Evolutionary conservation across 2,329 filamentous ascomycete genomes (phyloP), one percentile per base, ranked within the genome.

Genomic region (Aureobasidium leucospermi): DNA sequence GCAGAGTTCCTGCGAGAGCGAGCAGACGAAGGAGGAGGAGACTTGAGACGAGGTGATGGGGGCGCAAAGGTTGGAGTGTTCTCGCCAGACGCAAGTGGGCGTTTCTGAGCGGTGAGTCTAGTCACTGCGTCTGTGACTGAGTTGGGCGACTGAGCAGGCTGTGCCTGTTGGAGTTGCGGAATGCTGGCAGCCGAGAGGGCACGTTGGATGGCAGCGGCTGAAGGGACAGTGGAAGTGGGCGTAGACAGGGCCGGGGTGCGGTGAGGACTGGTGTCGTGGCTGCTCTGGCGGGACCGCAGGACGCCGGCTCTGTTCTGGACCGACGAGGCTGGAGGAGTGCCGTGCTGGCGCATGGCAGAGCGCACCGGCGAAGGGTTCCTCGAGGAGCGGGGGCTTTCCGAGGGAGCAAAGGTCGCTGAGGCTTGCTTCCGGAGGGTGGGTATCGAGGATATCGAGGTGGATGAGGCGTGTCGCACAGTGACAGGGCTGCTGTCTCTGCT

Each of bases 21-120:
- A 3, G 73, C 71, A 57, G 69, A 67, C 39, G 76, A 70, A 11
- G 88, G 88, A 19, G 89, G 88, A 58, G 89, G 89, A 7, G 89
- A 91, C 70, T 86, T 88, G 64, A 94, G 72, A 63, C 89, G 82
- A 47, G 89, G 89, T 48, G 89, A 92, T 62, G 87, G 75, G 29
- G 89, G 88, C 88, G 89, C 32, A 28, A 58, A 93, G 73, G 86
- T 82, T 63, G 84, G 84, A 57, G 80, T 80, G 60, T 67, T 76
- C 58, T 77, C 75, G 49, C 74, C 74, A 59, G 70, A 70, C 19
- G 87, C 80, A 55, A 77, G 70, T 52, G 72, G 69, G 63, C 76
- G 75, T 71, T 91, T 90, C 67, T 86, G 81, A 13, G 87, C 80
- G 46, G 85, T 79, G 58, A 83, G 77, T 73, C 85, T 85, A 66